Evolutionary conservation across 768 basidiomycete genomes (phyloP).

Genomic region (Mycena haematopus): DNA sequence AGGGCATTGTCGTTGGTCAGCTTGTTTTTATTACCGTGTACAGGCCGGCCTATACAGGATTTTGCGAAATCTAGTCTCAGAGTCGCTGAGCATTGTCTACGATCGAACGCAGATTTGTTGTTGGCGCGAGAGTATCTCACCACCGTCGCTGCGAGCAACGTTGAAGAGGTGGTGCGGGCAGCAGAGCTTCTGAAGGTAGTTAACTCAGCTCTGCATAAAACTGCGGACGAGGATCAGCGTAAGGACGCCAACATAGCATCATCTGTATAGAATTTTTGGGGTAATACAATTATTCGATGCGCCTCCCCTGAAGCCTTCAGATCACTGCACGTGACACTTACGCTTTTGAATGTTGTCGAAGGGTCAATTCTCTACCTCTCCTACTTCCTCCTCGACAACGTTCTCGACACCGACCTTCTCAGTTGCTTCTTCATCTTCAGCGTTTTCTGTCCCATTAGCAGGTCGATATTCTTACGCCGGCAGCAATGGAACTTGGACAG

Average conservation of each 20-base stretch:
- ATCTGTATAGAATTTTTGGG: not conserved
- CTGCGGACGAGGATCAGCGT: conserved; percentile 23
- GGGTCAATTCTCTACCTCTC: conserved; percentile 38
- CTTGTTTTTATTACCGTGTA: conserved; percentile 29
- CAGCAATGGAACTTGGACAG: conserved; percentile 20
- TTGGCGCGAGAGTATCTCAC: conserved; percentile 80
- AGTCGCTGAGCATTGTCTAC: conserved; percentile 81
- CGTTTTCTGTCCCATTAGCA: conserved; percentile 9
- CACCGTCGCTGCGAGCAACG: conserved; percentile 77
- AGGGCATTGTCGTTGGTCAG: conserved; percentile 26
- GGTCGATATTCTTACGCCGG: conserved; percentile 10
- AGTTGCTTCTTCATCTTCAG: conserved; percentile 11
- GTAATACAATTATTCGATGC: not conserved
- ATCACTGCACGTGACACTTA: conserved; percentile 28
- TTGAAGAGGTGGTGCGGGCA: conserved; percentile 79
- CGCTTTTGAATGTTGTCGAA: conserved; percentile 50
- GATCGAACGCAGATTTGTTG: conserved; percentile 65
- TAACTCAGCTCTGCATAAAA: conserved; percentile 44
- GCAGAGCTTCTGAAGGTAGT: conserved; percentile 72
- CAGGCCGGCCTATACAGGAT: conserved; percentile 75
- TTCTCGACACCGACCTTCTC: conserved; percentile 1
- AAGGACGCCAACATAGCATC: not conserved
- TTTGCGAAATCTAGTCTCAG: conserved; percentile 85
- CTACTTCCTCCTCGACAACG: conserved; percentile 29
- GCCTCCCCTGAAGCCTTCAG: conserved; percentile 47